Evolutionary conservation across 2,329 filamentous ascomycete species (phyloP).

Genomic region (Botrytis elliptica): DNA sequence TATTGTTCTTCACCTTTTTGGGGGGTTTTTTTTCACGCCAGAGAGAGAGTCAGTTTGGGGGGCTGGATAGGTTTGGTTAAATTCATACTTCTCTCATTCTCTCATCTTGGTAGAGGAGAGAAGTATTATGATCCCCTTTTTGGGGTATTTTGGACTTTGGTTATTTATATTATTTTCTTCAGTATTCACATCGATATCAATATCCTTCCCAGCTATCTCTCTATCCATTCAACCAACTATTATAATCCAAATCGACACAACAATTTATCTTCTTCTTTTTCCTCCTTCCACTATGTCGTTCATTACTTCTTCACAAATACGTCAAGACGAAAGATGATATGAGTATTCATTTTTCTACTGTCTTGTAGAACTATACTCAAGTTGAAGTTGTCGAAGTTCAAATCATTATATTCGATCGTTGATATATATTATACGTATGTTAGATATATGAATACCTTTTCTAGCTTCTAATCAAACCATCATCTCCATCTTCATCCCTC

Average conservation of each 20-base stretch:
- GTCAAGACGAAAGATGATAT: rapidly evolving
- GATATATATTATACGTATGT: too few species aligned
- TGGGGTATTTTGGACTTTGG: not conserved
- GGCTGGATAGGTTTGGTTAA: not conserved
- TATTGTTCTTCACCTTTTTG: not conserved
- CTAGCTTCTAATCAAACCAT: too few species aligned
- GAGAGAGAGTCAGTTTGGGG: not conserved
- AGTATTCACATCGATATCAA: not conserved
- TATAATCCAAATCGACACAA: not conserved
- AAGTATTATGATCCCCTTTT: too few species aligned
- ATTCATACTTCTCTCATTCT: not conserved
- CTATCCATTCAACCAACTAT: not conserved
- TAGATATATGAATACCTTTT: too few species aligned
- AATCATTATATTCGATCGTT: too few species aligned
- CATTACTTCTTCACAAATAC: not conserved
- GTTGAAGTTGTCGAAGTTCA: too few species aligned
- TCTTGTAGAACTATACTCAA: rapidly evolving
- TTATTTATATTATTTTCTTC: not conserved
- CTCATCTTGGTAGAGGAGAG: too few species aligned
- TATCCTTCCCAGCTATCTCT: too few species aligned
- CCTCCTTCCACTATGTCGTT: not conserved
- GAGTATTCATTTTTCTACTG: rapidly evolving
- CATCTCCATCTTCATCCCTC: not conserved
- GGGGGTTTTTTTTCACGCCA: not conserved
- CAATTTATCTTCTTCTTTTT: not conserved